phyloP scores from a whole-genome alignment of 2,329 filamentous ascomycete genomes.

The Phoma herbarum region DNA sequence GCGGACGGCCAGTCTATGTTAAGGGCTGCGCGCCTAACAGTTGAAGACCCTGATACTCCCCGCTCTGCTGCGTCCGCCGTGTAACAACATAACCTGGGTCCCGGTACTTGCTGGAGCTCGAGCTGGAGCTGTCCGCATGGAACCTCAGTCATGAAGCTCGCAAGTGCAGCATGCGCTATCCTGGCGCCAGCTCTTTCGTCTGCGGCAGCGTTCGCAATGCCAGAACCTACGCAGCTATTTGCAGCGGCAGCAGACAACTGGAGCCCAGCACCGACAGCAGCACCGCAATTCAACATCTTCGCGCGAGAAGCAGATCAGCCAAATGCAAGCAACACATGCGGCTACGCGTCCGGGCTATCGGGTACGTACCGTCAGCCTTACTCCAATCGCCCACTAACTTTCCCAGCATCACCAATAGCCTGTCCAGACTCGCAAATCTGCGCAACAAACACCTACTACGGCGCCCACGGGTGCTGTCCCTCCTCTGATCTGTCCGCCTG shows the following conservation, averaged over 20 bases:
- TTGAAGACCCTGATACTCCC: constrained; percentile 8
- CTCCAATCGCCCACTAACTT: neutral
- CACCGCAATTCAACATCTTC: constrained; percentile 40
- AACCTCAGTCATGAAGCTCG: constrained; percentile 36
- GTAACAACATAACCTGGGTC: constrained; percentile 19
- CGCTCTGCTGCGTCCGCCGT: constrained; percentile 17
- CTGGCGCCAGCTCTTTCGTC: constrained; percentile 38
- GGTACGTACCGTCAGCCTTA: constrained; percentile 29
- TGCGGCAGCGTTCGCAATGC: constrained; percentile 40
- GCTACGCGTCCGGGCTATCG: constrained; percentile 38
- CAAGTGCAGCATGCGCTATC: constrained; percentile 36
- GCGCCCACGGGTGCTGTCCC: constrained; percentile 47
- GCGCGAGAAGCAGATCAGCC: constrained; percentile 29
- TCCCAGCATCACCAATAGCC: constrained; percentile 41
- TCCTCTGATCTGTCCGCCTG: constrained; percentile 29
- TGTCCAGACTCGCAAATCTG: constrained; percentile 41
- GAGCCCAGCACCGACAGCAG: constrained; percentile 45
- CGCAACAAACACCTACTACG: constrained; percentile 45
- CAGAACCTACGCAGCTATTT: constrained; percentile 39
- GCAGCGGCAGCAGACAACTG: constrained; percentile 36
- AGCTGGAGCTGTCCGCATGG: constrained; percentile 26
- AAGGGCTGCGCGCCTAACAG: constrained; percentile 21
- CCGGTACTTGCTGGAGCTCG: constrained; percentile 17
- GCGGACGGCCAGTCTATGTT: constrained; percentile 17
- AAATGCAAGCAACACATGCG: constrained; percentile 40